Base-by-base conservation (phyloP, 352 stramenopile genomes). In the Bremia lactucae region DNA sequence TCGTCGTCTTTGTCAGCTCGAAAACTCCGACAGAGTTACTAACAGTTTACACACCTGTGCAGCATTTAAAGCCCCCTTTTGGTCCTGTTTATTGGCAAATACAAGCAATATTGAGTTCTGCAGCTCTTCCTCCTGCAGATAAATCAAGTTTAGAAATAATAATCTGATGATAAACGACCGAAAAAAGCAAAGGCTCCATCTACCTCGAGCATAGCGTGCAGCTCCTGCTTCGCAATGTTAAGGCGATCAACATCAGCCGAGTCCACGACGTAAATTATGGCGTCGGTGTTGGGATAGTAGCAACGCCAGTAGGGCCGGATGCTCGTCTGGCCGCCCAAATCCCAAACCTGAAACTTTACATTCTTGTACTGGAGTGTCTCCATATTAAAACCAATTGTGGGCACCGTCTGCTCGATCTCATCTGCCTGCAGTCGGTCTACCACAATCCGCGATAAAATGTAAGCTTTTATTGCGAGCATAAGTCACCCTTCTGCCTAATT, bases 41-140 rank as follows among this genome's bases (percentile, higher is more conserved):
- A n/a, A n/a, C n/a, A n/a, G n/a, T n/a, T n/a, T n/a, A 46, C 56
- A 20, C 36, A 94, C 78, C 72, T 94, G 77, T 36, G 77, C 78
- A 31, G 81, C 82, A 22, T 90, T 91, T 24, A 94, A 49, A 4
- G 95, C 93, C 18, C 95, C 95, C 38, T 95, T 96, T 52, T 98
- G 94, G 79, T 99, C 96, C 67, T 99, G 96, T 59, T 99, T 99
- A 71, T 99, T 99, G 21, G 96, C 96, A 76, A 99, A 99, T 10
- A 99, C 95, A 24, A 99, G 65, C 52, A 99, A 65, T 60, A 98
- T 98, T 20, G 96, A 93, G 66, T 98, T 95, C 48, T 97, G 96
- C 11, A 99, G 72, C 64, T 99, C 96, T 47, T 99, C 96, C 58
- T 99, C 96, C 75, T 96, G 59, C 24, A 52, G 16, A 50, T 21